Evolutionary conservation across 805 yeast genomes (phyloP).

Genomic region (Tetrapisispora taiwanensis): DNA sequence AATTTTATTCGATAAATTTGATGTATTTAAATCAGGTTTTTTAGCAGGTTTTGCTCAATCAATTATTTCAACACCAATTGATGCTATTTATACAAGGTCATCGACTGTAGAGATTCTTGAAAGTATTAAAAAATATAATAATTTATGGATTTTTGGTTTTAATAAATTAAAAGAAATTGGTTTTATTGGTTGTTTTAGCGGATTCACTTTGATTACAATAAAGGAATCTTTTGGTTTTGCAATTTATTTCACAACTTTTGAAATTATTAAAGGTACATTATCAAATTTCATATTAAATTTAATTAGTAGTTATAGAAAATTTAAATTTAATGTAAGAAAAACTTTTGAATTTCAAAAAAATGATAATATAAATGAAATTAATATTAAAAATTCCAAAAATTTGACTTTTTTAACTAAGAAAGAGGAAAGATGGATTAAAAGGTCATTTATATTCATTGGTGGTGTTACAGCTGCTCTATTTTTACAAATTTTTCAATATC

Average conservation of each 20-base stretch:
- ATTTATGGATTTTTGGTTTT: constrained; percentile 68
- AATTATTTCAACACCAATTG: constrained; percentile 87
- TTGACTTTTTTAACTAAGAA: constrained; percentile 1
- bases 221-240: constrained; percentile 84
- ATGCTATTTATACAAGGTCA: constrained; percentile 79
- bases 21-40: constrained; percentile 69
- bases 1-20: constrained; percentile 20
- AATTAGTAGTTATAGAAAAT: constrained; percentile 34
- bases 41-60: constrained; percentile 82
- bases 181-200: constrained; percentile 78
- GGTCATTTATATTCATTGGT: constrained; percentile 48
- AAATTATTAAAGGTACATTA: constrained; percentile 62
- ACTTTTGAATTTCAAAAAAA: background rate
- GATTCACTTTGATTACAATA: constrained; percentile 63
- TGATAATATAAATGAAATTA: background rate
- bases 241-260: constrained; percentile 71
- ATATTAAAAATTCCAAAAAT: background rate
- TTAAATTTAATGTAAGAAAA: constrained; percentile 27
- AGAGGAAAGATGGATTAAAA: constrained; percentile 21
- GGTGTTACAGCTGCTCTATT: constrained; percentile 82
- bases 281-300: constrained; percentile 38
- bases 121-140: constrained; percentile 46
- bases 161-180: constrained; percentile 67
- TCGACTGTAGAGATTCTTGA: constrained; percentile 61
- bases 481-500: constrained; percentile 71